These are phyloP conservation scores for Monosporascus cannonballus DNA, from an alignment of 2,329 filamentous ascomycete genomes.

Conservation along the genomic window DNA sequence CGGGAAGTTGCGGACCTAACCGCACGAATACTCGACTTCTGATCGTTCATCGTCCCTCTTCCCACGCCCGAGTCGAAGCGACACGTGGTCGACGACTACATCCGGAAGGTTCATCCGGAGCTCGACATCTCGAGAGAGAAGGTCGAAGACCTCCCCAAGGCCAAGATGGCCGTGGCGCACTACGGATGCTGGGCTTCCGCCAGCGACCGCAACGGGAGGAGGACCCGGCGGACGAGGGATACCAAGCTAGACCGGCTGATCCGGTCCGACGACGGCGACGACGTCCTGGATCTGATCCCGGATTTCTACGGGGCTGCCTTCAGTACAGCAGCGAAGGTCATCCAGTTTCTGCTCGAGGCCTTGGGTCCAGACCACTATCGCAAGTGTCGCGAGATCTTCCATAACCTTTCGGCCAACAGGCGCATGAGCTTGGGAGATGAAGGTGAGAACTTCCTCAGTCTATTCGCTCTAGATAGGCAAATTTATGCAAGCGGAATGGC, in stretches of 20 bases:
- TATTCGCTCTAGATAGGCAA: slow-evolving; percentile 2
- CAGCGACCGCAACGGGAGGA: background rate
- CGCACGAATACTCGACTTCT: slow-evolving; percentile 2
- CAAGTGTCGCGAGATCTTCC: background rate
- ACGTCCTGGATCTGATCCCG: background rate
- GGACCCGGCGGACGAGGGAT: background rate
- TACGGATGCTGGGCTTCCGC: slow-evolving; percentile 7
- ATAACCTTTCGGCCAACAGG: background rate
- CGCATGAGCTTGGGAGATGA: background rate
- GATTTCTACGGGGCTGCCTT: background rate
- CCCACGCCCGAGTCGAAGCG: slow-evolving; percentile 2
- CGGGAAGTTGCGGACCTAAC: background rate
- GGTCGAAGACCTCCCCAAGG: slow-evolving; percentile 4
- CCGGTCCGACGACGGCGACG: background rate
- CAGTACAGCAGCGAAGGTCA: slow-evolving; percentile 1
- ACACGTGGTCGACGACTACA: slow-evolving; percentile 7
- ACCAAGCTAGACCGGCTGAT: background rate
- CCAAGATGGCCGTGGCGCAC: slow-evolving; percentile 8
- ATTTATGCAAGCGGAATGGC: no score
- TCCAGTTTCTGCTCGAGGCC: slow-evolving; percentile 1
- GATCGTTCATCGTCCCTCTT: slow-evolving; percentile 7
- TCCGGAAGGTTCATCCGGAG: slow-evolving; percentile 8
- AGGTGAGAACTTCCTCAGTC: slow-evolving; percentile 2
- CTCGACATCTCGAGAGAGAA: slow-evolving; percentile 9
- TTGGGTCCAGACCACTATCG: slow-evolving; percentile 1